Evolutionary conservation across 495 filamentous ascomycete genomes (phyloP), one percentile per base, ranked within the genome.

Genomic region (Talaromyces nanjingensis): DNA sequence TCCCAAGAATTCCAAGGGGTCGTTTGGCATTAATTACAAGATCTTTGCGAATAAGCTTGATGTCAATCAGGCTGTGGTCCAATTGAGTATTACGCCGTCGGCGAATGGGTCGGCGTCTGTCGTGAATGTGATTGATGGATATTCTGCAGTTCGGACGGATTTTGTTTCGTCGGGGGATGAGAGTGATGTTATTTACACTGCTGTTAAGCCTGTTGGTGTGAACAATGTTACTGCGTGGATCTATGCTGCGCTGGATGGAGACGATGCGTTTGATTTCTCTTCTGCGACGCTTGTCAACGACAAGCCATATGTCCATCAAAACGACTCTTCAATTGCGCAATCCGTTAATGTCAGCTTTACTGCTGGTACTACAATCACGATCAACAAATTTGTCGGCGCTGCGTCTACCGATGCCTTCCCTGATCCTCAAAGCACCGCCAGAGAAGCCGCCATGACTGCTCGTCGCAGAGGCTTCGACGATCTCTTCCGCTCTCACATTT

Each of bases 321-420:
- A 86, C 63, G 72, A 76, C n/a, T 87, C 86, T 0, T 83, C 84
- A 4, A 82, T 88, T 66, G 86, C 81, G 0, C 85, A 87, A 66
- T 76, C 79, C 14, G 74, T 83, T 33, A 67, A 71, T 55, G 78
- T 86, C 34, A 73, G 70, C 11, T 78, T 88, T 33, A 70, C 72
- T 57, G 79, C 83, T 1, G 80, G 80, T 2, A 45, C 81, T 62
- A 76, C 76, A 0, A 76, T 81, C n/a, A 78, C 69, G 4, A 66
- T 87, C 58, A 81, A 76, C 31, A 89, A 89, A 63, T 88, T 75
- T 59, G 77, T 89, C 49, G 86, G 86, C 49, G 81, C 68, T 22
- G 86, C 86, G n/a, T 86, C 85, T 0, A 78, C 80, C 0, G 86
- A 88, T 69, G 85, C 84, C 4, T 88, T 86, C 68, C 60, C 69